phyloP scores from a whole-genome alignment of 2,329 filamentous ascomycete genomes.

The Colletotrichum sp. region DNA sequence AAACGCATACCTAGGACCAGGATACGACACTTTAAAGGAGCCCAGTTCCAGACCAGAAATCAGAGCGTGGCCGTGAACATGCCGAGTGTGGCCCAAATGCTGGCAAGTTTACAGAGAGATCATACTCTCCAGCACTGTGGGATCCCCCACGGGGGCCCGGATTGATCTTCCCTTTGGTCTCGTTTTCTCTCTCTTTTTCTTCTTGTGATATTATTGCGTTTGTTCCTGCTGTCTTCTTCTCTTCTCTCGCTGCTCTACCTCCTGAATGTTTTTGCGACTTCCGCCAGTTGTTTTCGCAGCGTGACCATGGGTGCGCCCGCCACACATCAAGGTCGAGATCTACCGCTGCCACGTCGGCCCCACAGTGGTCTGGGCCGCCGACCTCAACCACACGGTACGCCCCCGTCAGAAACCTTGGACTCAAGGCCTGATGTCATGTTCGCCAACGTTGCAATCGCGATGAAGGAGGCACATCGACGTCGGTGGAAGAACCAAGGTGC shows the following conservation, averaged over 20 bases:
- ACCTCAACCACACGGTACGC: slow-evolving; percentile 8
- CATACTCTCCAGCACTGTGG: too few relatives aligned
- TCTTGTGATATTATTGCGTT: too few relatives aligned
- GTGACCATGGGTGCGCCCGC: too few relatives aligned
- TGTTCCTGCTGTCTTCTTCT: too few relatives aligned
- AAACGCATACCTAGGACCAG: background rate
- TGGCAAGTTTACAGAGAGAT: too few relatives aligned
- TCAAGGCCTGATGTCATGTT: background rate
- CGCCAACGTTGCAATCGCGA: background rate
- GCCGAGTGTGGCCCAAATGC: background rate
- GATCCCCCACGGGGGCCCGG: too few relatives aligned
- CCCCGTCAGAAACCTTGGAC: background rate
- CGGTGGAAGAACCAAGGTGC: background rate
- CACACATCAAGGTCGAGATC: slow-evolving; percentile 5
- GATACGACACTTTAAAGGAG: background rate
- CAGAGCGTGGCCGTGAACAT: background rate
- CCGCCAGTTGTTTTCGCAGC: background rate
- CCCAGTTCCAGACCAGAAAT: background rate
- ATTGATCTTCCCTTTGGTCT: too few relatives aligned
- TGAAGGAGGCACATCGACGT: background rate
- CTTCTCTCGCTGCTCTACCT: too few relatives aligned
- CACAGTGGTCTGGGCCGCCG: slow-evolving; percentile 14
- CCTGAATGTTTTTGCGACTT: background rate
- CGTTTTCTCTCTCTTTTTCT: too few relatives aligned
- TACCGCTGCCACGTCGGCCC: slow-evolving; percentile 22